phyloP scores from a whole-genome alignment of 352 stramenopile species.

The Pythium aphanidermatum region DNA sequence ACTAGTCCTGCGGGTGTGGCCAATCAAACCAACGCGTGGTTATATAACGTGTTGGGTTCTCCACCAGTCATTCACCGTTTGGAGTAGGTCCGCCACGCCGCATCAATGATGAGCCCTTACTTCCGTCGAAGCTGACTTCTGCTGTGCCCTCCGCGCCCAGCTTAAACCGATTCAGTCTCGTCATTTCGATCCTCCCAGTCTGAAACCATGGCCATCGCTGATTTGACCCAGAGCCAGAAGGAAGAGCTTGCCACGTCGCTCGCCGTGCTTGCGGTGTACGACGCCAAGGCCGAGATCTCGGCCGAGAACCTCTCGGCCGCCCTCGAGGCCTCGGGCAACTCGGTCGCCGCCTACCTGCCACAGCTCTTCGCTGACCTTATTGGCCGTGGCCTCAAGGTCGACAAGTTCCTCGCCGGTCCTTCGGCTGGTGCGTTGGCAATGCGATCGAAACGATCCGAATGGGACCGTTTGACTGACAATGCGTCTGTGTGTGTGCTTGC shows the following conservation, averaged over 20 bases:
- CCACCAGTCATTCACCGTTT: constrained; percentile 64
- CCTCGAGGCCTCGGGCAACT: constrained; percentile 72
- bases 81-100: not conserved
- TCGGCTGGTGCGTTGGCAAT: constrained; percentile 64
- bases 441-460: not conserved
- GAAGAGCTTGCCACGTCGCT: constrained; percentile 83
- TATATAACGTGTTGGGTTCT: constrained; percentile 31
- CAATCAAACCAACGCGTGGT: constrained; percentile 8
- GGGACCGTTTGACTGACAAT: too few species aligned
- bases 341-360: constrained; percentile 70
- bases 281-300: constrained; percentile 68
- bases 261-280: constrained; percentile 73
- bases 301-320: constrained; percentile 73
- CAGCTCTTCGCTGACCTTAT: constrained; percentile 83
- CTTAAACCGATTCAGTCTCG: constrained; percentile 87
- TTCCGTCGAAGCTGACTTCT: constrained; percentile 66
- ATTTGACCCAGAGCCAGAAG: constrained; percentile 76
- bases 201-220: constrained; percentile 79
- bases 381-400: constrained; percentile 70
- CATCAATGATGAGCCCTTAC: constrained; percentile 13
- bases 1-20: not conserved
- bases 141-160: constrained; percentile 32
- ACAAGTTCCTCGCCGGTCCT: constrained; percentile 85
- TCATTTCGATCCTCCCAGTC: constrained; percentile 47
- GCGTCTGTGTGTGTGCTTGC: constrained; percentile 4